Base-by-base conservation (phyloP, 352 stramenopile genomes). In the Phytophthora niederhauseri region DNA sequence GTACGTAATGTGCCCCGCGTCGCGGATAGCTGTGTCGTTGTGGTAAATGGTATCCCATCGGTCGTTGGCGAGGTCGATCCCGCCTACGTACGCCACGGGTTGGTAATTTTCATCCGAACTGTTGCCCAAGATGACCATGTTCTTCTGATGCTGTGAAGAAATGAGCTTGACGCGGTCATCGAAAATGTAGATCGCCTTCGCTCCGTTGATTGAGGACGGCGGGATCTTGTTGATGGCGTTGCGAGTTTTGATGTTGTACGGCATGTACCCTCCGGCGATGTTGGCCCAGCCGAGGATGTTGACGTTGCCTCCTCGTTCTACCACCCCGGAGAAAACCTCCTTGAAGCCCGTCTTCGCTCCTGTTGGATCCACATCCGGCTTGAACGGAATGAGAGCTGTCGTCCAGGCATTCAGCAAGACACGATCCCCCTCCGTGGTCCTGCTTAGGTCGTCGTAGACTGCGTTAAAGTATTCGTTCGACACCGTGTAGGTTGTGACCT, bases 41-140 rank as follows among this genome's bases (percentile, higher is more conserved):
- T 91, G 82, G 17, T 66, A 64, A 20, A 78, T 69, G 12, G 78
- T 87, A 57, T 91, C 79, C 79, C 83, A 91, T 31, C 83, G 81
- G 43, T 90, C 73, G 41, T 68, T 70, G 20, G 68, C 77, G 50
- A 86, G 62, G 50, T 91, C 81, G 2, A 83, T 64, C 4, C 81
- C 83, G 9, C 77, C 79, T 0, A 88, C 71, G 51, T 84, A 90
- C n/a, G 83, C 81, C 6, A 79, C 59, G 3, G 71, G 57, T 0
- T 71, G 55, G 4, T 72, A 54, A 1, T 61, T 20, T 15, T 46
- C 22, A 9, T 66, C 51, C 6, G 43, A 54, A 0, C 34, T 51
- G 15, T 46, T 57, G 6, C 52, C 49, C 12, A 71, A 62, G 17
- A 81, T 70, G 1, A 80, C 70, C 19, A 87, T 31, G 4, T 66